Evolutionary conservation across 345 rosid genomes (phyloP), one percentile per base, ranked within the genome.

Genomic region (Mangifera indica): DNA sequence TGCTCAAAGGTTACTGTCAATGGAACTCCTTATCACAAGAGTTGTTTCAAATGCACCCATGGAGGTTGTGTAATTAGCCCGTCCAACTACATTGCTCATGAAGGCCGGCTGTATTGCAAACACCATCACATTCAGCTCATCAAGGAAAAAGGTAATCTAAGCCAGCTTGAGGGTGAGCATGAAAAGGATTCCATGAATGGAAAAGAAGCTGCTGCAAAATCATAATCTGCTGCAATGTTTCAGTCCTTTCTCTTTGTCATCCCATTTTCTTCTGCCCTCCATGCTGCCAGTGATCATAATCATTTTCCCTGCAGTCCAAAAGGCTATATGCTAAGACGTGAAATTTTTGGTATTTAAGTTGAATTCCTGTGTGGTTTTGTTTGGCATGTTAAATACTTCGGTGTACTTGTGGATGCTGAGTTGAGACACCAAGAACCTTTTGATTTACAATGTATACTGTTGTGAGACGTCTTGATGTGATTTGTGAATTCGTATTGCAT

Each of bases 31-130:
- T 92, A 95, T 80, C 99, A 95, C 76, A 92, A 81, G 86, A 92
- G 98, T 81, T 95, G 99, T 74, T 95, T 95, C 96, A 95, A 95
- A 84, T 95, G 99, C 82, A 92, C 84, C 61, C 99, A 95, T 79
- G 99, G 99, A 76, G 98, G 99, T 9, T 95, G 99, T 51, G 81
- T 82, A 11, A 92, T 95, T 51, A 92, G 99, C 78, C 99, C 96
- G 6, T 92, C 98, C 44, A 95, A 92, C 82, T 95, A 95, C 76
- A 79, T 92, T 58, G 99, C 98, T 21, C 98, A 95, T 37, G 99
- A 95, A 63, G 99, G 99, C 14, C 82, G 90, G 76, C 93, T 95
- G 76, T 95, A 92, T 80, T 95, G 99, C 83, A 92, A 90, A 77
- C 99, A 92, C 84, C 99, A 95, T 80, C 98, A 95, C 67, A 84